These are phyloP conservation scores for Wallacemonas sp. DNA, from an alignment of 208 protist genomes.

Conservation along the genomic window DNA sequence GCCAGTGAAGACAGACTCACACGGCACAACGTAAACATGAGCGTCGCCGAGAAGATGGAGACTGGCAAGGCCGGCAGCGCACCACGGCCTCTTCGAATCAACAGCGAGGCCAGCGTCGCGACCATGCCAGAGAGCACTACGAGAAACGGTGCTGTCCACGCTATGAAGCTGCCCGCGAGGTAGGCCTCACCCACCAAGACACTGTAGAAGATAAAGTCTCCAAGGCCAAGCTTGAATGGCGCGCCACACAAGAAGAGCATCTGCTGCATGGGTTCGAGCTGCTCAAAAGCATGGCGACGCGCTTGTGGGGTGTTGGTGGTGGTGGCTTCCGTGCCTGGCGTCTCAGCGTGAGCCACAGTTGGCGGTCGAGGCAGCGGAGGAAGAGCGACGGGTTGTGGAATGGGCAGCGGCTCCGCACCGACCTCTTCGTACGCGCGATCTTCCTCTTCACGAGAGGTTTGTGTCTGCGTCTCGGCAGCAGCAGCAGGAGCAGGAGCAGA, in stretches of 20 bases:
- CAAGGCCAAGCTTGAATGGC: slow-evolving; percentile 81
- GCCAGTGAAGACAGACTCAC: not conserved
- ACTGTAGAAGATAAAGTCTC: slow-evolving; percentile 91
- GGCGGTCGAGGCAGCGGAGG: not conserved
- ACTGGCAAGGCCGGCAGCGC: slow-evolving; percentile 66
- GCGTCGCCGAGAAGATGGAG: slow-evolving; percentile 50
- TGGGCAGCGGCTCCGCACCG: no score
- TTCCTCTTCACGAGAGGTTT: not conserved
- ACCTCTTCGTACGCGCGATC: not conserved
- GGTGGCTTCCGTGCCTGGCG: no score
- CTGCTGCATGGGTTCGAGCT: not conserved
- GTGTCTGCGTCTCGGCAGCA: not conserved
- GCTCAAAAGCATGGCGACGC: not conserved
- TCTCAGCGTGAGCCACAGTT: not conserved
- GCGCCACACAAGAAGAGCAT: slow-evolving; percentile 10
- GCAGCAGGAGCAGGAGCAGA: no score
- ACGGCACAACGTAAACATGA: slow-evolving; percentile 8
- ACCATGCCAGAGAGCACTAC: slow-evolving; percentile 67
- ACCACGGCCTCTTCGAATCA: slow-evolving; percentile 35
- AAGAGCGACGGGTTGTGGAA: not conserved
- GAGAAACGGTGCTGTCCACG: slow-evolving; percentile 58
- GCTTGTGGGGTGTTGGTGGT: no score
- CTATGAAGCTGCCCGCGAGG: slow-evolving; percentile 38
- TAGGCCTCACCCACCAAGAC: slow-evolving; percentile 68
- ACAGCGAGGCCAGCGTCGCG: slow-evolving; percentile 51